Evolutionary conservation across 345 rosid genomes (phyloP), one percentile per base, ranked within the genome.

Genomic region (Moringa oleifera): DNA sequence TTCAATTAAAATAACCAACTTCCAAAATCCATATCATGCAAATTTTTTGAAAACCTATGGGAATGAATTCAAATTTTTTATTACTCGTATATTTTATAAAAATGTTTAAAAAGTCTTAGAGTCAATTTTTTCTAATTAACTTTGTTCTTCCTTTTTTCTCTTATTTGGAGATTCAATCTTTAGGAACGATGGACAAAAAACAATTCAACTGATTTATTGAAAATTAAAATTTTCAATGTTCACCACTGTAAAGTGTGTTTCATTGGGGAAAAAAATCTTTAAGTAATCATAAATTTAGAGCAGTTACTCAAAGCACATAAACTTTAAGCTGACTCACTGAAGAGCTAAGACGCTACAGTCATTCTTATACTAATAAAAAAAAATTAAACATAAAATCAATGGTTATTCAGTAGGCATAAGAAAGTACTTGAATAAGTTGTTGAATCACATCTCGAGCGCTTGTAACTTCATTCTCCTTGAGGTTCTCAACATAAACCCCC

Each of bases 401-500:
- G n/a, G n/a, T n/a, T n/a, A 28, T 28, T 8, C 33, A 28, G 33
- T 28, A 28, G 8, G 33, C 3, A 28, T 28, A 57, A 13, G 23
- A 22, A 12, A 2, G 19, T 73, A 91, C 99, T 83, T 81, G 90
- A 80, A 95, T 71, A 41, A 95, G 83, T 71, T 89, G 97, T 58
- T 91, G 96, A 70, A 95, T 81, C 63, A 84, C 91, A 76, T 95
- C 99, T 55, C 95, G 76, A 31, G 96, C 90, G 82, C 86, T 82
- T 52, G 83, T 70, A 50, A 95, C 99, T 77, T 89, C 96, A 61
- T 85, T 78, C 83, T 95, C 99, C 82, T 84, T 95, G 6, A 91
- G 80, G 75, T 85, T 91, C 69, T 95, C 99, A 33, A 95, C 99
- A 74, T 95, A 77, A 59, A 95, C 81, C 51, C 97, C 99, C 79